Conservation (phyloP, 768 basidiomycete genomes). For the Suillus subluteus region DNA sequence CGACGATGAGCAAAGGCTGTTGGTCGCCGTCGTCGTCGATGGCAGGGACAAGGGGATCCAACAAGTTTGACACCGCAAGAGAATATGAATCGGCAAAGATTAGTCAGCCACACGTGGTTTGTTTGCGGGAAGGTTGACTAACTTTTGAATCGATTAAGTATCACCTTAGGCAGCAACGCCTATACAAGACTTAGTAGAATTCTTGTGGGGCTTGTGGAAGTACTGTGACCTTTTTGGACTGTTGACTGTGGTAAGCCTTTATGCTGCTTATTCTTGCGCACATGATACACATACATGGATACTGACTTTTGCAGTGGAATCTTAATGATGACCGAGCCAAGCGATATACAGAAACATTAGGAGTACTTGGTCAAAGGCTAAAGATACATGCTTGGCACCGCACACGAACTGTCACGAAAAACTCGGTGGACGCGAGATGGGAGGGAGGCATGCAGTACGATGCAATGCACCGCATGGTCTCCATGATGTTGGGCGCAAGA, state of each 20-base stretch:
- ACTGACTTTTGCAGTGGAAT: background rate
- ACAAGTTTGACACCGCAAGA: conserved; percentile 32
- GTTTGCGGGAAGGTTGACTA: background rate
- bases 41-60: conserved; percentile 41
- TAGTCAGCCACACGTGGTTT: conserved; percentile 34
- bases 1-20: conserved; percentile 33
- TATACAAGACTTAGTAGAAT: background rate
- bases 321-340: background rate
- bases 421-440: background rate
- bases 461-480: background rate
- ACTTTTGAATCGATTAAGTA: background rate
- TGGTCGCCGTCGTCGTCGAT: conserved; percentile 34
- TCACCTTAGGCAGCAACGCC: background rate
- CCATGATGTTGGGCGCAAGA: background rate
- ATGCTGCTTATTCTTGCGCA: background rate
- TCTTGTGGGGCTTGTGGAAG: background rate
- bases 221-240: background rate
- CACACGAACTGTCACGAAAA: background rate
- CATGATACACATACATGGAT: background rate
- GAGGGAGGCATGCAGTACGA: background rate
- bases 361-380: background rate
- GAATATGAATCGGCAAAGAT: conserved; percentile 27
- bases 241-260: background rate
- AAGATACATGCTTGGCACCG: background rate
- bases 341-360: background rate